These are phyloP conservation scores for Dorcoceras hygrometricum DNA, from an alignment of 257 asterid genomes.

Conservation along the genomic window DNA sequence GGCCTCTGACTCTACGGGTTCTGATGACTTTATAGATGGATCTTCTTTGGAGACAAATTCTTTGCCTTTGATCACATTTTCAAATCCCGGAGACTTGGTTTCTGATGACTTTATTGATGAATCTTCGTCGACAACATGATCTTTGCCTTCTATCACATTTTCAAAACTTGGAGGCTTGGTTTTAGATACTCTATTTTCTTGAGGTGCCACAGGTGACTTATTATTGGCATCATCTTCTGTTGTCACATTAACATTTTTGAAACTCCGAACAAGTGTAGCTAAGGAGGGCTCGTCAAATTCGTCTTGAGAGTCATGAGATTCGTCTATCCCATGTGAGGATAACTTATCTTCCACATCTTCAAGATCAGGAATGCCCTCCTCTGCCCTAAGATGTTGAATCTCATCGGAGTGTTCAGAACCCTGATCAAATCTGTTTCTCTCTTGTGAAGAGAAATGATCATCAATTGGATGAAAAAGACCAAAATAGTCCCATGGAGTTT, in stretches of 20 bases:
- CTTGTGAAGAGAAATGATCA: conserved; percentile 54
- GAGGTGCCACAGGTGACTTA: conserved; percentile 30
- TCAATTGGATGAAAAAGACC: conserved; percentile 73
- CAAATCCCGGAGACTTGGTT: conserved; percentile 39
- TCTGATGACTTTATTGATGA: conserved; percentile 41
- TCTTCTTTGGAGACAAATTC: conserved; percentile 31
- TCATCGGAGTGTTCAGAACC: conserved; percentile 34
- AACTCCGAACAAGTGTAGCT: conserved; percentile 75
- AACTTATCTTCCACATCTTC: conserved; percentile 41
- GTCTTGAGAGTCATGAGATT: conserved; percentile 75
- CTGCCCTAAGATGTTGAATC: not conserved
- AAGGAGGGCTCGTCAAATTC: conserved; percentile 86
- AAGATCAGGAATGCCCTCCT: not conserved
- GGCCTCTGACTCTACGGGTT: conserved; percentile 33
- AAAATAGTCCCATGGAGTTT: conserved; percentile 79
- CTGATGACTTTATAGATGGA: conserved; percentile 39
- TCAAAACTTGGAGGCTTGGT: conserved; percentile 40
- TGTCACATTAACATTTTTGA: conserved; percentile 62
- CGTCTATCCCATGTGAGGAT: conserved; percentile 52
- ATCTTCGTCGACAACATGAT: conserved; percentile 26
- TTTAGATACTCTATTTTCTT: conserved; percentile 34
- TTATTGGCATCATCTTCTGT: conserved; percentile 35
- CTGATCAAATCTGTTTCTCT: conserved; percentile 32
- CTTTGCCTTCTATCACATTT: conserved; percentile 45
- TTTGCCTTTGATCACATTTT: conserved; percentile 43